Base-by-base conservation (phyloP, 176 grass and related monocot species). In the Musa schizocarpa region DNA sequence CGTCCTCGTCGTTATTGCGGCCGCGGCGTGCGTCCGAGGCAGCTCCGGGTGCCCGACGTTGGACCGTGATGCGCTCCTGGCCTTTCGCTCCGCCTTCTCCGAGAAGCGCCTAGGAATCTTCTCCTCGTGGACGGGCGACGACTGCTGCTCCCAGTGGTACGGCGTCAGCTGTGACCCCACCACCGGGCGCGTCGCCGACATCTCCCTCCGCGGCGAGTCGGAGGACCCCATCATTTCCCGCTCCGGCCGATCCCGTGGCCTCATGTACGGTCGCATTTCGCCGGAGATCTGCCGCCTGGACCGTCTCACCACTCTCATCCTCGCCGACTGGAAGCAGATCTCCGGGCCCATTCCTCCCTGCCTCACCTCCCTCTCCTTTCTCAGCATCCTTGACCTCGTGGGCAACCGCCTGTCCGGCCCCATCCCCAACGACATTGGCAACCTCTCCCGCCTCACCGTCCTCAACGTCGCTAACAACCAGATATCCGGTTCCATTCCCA, bases 311-410 rank as follows among this genome's bases (percentile, higher is more conserved):
- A 75, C 83, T 11, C 81, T 99, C 67, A 77, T 95, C 20, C 68
- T 99, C 53, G 88, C 96, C 19, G 96, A 99, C 85, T 99, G 96
- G 96, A 95, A 99, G 82, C 88, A 81, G 70, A 92, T 99, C 83
- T 55, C 88, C 9, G 96, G 96, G 0, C 19, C 81, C 65, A 73
- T 99, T 72, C 91, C 96, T 4, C 11, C 89, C 68, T 99, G 96
- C 73, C 63, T 99, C 78, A 78, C 90, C 14, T 82, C 88, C 3
- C 86, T 92, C 19, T 76, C 78, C 0, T 13, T 19, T 71, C 90
- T 99, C 79, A 89, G 88, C 77, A 82, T 99, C 65, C 82, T 99
- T 52, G 96, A 99, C 78, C 88, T 99, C 62, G 82, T 87, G 0
- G 88, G 86, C 22, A 99, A 99, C 86, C 81, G 79, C 16, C 91